Conservation (phyloP, 2,329 filamentous ascomycete species). For the Incumbomyces delicatus region DNA sequence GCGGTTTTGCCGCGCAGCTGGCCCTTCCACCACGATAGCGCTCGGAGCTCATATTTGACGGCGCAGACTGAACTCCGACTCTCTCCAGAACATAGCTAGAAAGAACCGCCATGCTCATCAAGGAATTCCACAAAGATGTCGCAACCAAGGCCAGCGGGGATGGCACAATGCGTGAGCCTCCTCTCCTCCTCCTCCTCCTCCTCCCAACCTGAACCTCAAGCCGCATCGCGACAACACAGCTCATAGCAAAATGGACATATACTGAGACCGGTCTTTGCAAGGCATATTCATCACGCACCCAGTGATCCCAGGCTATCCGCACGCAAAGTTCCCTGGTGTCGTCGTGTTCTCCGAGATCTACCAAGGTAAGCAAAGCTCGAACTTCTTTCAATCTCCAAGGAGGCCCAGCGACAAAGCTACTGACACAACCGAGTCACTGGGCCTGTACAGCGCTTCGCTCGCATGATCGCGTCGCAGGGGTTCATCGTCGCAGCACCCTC, state of each 20-base stretch:
- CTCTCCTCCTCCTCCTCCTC: conserved; percentile 2
- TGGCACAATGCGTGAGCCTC: conserved; percentile 43
- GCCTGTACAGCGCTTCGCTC: conserved; percentile 77
- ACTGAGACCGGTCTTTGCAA: conserved; percentile 27
- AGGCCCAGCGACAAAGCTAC: neutral
- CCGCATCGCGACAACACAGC: neutral
- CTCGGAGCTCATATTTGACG: too few relatives aligned
- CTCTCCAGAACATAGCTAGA: too few relatives aligned
- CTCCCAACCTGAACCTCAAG: conserved; percentile 1
- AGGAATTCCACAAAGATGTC: conserved; percentile 51
- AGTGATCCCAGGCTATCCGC: conserved; percentile 70
- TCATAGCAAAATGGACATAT: neutral
- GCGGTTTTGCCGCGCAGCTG: too few relatives aligned
- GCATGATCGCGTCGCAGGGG: conserved; percentile 83
- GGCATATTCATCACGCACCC: conserved; percentile 87
- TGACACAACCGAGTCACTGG: conserved; percentile 59
- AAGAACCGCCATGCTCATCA: conserved; percentile 45
- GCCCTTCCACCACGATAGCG: too few relatives aligned
- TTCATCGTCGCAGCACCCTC: conserved; percentile 89
- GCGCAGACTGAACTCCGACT: too few relatives aligned
- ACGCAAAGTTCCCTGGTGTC: conserved; percentile 81
- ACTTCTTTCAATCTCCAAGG: too few relatives aligned
- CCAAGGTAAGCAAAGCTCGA: conserved; percentile 60
- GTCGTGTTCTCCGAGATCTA: conserved; percentile 92
- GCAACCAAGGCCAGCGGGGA: conserved; percentile 49